Evolutionary conservation across 1,284 basidiomycete genomes (phyloP), one percentile per base, ranked within the genome.

Genomic region (Puccinia sorghi): DNA sequence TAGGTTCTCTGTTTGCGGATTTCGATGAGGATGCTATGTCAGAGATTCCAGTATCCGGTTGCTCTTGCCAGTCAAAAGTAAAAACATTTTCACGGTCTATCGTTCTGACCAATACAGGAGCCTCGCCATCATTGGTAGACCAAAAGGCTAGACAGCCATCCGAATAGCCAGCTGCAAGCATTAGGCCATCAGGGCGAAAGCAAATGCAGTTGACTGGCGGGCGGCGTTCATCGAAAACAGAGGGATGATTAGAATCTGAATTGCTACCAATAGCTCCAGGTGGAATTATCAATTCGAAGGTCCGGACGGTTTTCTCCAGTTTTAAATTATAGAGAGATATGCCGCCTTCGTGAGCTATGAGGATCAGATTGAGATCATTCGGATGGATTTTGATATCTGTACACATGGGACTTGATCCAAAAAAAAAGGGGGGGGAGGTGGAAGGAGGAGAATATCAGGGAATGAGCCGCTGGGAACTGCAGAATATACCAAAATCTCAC

Each of bases 101-200:
- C 0, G 92, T 93, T 61, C 92, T 88, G 9, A 94, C 92, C 81
- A 90, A 87, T 39, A 97, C 85, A 0, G 93, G 93, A 80, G 90
- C 89, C 80, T 92, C 90, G 81, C 91, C 89, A 80, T 96, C 92
- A 61, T 91, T 90, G 5, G 91, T 86, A 0, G 91, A 90, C 92
- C 93, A 96, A 84, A 96, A 93, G 4, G 91, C 89, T 64, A 97
- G 88, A 69, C 89, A 90, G 11, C 94, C 94, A 84, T 97, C 94
- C n/a, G 89, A 87, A 83, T 96, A 89, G 1, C 92, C 92, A 56
- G 89, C 88, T 39, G 87, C 89, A 79, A 92, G 88, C 37, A 84
- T 69, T 8, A 81, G 84, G 0, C 87, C 88, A 79, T 88, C 88
- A 0, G 87, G 86, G 32, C 87, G 57, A 93, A 93, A 86, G 86